These are phyloP conservation scores for Pyrenopolyporus hunteri DNA, from an alignment of 495 filamentous ascomycete species.

Conservation along the genomic window DNA sequence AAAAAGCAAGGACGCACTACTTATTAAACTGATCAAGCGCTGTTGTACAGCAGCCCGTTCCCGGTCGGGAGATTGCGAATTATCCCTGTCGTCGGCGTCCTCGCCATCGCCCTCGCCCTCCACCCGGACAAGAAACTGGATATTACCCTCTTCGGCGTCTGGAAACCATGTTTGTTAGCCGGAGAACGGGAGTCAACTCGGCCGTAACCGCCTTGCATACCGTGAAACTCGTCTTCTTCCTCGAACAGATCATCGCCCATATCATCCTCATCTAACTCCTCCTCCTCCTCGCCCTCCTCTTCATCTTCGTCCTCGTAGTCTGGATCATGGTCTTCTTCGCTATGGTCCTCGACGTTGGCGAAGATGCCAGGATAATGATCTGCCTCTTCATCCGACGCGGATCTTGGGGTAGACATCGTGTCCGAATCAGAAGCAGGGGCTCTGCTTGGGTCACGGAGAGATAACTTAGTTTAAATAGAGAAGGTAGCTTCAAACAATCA, in stretches of 20 bases:
- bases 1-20: conserved; percentile 24
- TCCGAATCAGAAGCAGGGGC: background rate
- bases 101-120: conserved; percentile 43
- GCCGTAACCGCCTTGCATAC: conserved; percentile 26
- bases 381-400: conserved; percentile 29
- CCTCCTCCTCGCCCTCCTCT: conserved; percentile 40
- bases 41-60: conserved; percentile 34
- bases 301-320: conserved; percentile 56
- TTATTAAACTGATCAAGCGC: conserved; percentile 42
- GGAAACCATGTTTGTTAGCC: background rate
- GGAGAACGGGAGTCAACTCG: conserved; percentile 12
- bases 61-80: conserved; percentile 17
- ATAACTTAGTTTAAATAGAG: too few relatives aligned
- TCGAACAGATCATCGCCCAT: conserved; percentile 47
- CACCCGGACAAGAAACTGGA: conserved; percentile 43
- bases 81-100: conserved; percentile 21
- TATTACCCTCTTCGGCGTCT: conserved; percentile 41
- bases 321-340: conserved; percentile 54
- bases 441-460: too few relatives aligned
- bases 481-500: too few relatives aligned
- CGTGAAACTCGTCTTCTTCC: conserved; percentile 53
- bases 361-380: conserved; percentile 26
- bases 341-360: conserved; percentile 40
- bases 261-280: conserved; percentile 49
- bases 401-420: conserved; percentile 35